Evolutionary conservation across 352 stramenopile genomes (phyloP), one percentile per base, ranked within the genome.

Genomic region (Globisporangium takayamanum): DNA sequence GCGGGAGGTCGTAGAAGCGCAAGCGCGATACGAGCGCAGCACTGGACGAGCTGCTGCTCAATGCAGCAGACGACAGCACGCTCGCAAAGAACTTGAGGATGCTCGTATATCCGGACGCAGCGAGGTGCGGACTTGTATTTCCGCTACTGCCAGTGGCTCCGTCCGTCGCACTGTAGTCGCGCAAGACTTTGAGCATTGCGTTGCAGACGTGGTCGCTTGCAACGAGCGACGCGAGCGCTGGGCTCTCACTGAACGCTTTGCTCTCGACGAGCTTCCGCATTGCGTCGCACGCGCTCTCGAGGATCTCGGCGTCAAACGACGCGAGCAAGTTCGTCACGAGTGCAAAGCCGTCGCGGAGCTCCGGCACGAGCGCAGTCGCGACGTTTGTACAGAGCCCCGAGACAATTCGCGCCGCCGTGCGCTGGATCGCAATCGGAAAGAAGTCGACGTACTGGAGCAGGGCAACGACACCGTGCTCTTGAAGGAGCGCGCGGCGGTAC

Each of bases 361-460:
- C 66, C 1, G 26, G 56, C 20, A 59, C 51, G 50, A 76, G 55
- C 0, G 66, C 54, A 2, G 64, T 30, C 0, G 69, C 62, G 30
- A 85, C 73, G 36, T 84, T 67, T 0, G 63, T 77, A 50, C 79
- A 88, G 15, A 89, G 53, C 30, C 80, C 66, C 0, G 68, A 68
- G 10, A 87, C 79, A 20, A 89, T 78, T 0, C 69, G 68, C 2
- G 74, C 78, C 4, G 78, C 80, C 5, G 72, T 75, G 14, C 80
- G 82, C 55, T 92, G 82, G 37, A 84, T 88, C 50, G 88, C 80
- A 42, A 89, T 61, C 16, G 79, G 76, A 56, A 92, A 92, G 57
- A 92, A 92, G 55, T 92, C 82, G 11, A 92, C 65, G 57, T 87
- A 89, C 71, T 92, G 80, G 22, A 92, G 67, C 45, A 92, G 18